Conservation (phyloP, 108 stramenopile genomes). For the Fragilariopsis cylindrus region DNA sequence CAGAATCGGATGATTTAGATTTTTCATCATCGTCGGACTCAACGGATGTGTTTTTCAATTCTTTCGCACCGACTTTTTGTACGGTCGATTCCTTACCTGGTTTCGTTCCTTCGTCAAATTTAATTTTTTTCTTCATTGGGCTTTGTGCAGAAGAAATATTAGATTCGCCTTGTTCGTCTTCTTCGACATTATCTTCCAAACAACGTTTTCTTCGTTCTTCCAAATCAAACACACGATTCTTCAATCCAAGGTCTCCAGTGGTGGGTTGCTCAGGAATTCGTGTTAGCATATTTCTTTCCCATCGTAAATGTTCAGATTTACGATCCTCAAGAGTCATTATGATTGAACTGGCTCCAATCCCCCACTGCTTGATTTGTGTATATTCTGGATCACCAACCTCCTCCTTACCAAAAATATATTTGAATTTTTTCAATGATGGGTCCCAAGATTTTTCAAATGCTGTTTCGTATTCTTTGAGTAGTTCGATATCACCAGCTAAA, state of each 20-base stretch:
- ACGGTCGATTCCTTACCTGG: slow-evolving; percentile 2
- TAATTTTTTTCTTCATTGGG: slow-evolving; percentile 4
- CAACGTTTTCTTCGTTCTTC: slow-evolving; percentile 54
- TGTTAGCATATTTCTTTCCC: slow-evolving; percentile 54
- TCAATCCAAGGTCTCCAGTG: slow-evolving; percentile 67
- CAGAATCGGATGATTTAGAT: slow-evolving; percentile 2
- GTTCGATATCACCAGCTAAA: slow-evolving; percentile 1
- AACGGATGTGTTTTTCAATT: neutral
- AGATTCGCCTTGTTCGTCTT: slow-evolving; percentile 22
- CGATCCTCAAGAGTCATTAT: slow-evolving; percentile 42
- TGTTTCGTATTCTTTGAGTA: slow-evolving; percentile 35
- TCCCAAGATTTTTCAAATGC: slow-evolving; percentile 42
- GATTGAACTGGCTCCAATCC: slow-evolving; percentile 36
- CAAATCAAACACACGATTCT: slow-evolving; percentile 54
- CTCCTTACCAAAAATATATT: slow-evolving; percentile 25
- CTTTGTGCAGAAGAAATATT: neutral
- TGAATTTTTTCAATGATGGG: slow-evolving; percentile 14
- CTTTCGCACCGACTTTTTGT: neutral
- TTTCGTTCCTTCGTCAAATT: slow-evolving; percentile 1
- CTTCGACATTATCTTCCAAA: slow-evolving; percentile 26
- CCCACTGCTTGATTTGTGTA: slow-evolving; percentile 31
- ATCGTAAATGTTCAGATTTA: slow-evolving; percentile 60
- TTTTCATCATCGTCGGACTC: slow-evolving; percentile 1
- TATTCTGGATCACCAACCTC: slow-evolving; percentile 23
- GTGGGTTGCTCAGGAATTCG: slow-evolving; percentile 73